Percentiles rank a stretch among this genome's conserved stretches.
phyloP scores from a whole-genome alignment of 1,284 basidiomycete genomes.

The Trametes polyzona region DNA sequence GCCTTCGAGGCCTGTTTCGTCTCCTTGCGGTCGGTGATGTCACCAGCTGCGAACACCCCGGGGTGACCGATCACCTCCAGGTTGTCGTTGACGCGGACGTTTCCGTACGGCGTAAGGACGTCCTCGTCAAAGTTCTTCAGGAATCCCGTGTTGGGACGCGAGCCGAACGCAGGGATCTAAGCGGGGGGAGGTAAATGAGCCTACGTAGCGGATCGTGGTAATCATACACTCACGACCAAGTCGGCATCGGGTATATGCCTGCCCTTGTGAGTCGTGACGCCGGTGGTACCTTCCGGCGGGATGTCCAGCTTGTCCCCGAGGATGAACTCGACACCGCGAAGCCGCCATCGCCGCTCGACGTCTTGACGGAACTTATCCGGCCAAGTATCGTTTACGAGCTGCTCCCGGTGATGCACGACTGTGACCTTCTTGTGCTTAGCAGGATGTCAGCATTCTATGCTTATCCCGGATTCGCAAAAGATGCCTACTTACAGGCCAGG shows the following conservation, averaged over 20 bases:
- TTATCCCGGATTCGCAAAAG: background rate
- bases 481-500: slow-evolving; percentile 41
- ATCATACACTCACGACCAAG: slow-evolving; percentile 50
- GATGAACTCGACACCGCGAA: slow-evolving; percentile 52
- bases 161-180: slow-evolving; percentile 55
- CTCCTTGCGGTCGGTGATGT: slow-evolving; percentile 61
- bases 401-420: slow-evolving; percentile 57
- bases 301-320: slow-evolving; percentile 58
- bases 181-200: background rate
- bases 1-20: slow-evolving; percentile 61
- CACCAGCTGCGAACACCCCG: slow-evolving; percentile 61
- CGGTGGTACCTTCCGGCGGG: slow-evolving; percentile 34
- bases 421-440: slow-evolving; percentile 54
- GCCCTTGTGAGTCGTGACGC: slow-evolving; percentile 54
- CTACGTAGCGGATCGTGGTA: background rate
- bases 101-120: slow-evolving; percentile 45
- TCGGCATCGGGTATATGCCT: slow-evolving; percentile 51
- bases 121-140: slow-evolving; percentile 47
- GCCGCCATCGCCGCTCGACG: slow-evolving; percentile 43
- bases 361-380: slow-evolving; percentile 56
- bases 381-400: slow-evolving; percentile 61
- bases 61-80: slow-evolving; percentile 52
- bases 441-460: too few species aligned
- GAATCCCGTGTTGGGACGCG: slow-evolving; percentile 55
- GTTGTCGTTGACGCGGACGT: slow-evolving; percentile 53